Percentiles rank a stretch among this genome's conserved stretches.
Conservation (phyloP, 2,329 filamentous ascomycete species). For the Aspergillus udagawae region DNA sequence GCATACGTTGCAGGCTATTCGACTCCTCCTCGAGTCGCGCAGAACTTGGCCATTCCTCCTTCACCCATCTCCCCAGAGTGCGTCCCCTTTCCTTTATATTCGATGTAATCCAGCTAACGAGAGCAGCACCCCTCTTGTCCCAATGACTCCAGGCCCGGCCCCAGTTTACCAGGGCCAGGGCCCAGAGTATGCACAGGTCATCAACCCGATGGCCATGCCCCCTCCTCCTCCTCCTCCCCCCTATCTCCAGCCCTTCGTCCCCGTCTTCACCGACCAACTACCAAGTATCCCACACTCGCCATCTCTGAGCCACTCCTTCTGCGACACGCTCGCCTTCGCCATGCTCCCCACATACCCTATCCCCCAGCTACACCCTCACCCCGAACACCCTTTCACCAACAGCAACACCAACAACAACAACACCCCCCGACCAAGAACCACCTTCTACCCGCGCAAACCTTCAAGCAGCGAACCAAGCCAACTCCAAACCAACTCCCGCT, state of each 20-base stretch:
- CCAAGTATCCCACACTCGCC: conserved; percentile 27
- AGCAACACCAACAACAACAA: conserved; percentile 2
- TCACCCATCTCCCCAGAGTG: conserved; percentile 38
- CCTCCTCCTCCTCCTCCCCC: background rate
- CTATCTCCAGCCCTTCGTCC: conserved; percentile 20
- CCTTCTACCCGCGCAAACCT: conserved; percentile 5
- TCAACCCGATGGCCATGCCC: conserved; percentile 20
- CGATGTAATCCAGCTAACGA: conserved; percentile 1
- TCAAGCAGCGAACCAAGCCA: background rate
- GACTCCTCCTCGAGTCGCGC: conserved; percentile 27
- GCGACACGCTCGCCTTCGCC: conserved; percentile 23
- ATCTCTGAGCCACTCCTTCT: conserved; percentile 24
- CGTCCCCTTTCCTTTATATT: conserved; percentile 5
- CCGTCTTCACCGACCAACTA: conserved; percentile 25
- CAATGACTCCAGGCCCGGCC: conserved; percentile 6
- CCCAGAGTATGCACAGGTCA: conserved; percentile 25
- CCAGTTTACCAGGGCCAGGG: conserved; percentile 17
- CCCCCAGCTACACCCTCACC: conserved; percentile 11
- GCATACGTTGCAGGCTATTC: conserved; percentile 30
- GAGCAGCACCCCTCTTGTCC: conserved; percentile 16
- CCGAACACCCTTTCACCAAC: background rate
- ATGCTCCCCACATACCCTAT: conserved; percentile 28
- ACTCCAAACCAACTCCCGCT: background rate
- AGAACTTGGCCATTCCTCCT: conserved; percentile 28
- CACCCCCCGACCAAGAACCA: background rate